Conservation (phyloP, 495 filamentous ascomycete genomes). For the Hypoxylon fuscum region DNA sequence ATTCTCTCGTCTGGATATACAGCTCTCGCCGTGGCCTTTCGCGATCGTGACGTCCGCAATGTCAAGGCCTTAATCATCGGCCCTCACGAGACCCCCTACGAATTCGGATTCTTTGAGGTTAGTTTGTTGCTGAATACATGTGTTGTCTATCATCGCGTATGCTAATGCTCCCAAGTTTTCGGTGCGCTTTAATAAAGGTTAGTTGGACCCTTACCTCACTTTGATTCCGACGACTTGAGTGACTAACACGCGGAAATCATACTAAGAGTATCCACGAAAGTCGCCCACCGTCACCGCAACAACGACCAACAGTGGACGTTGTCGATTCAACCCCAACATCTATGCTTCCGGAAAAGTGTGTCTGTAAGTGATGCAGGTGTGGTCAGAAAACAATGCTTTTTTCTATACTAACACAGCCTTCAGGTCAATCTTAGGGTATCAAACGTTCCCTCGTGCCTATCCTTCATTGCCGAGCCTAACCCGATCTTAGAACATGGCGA, state of each 20-base stretch:
- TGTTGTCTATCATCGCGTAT: neutral
- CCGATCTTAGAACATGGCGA: conserved; percentile 81
- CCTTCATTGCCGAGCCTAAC: conserved; percentile 38
- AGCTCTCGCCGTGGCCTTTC: conserved; percentile 87
- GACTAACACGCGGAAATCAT: conserved; percentile 12
- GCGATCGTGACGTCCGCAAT: conserved; percentile 86
- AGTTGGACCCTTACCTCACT: neutral
- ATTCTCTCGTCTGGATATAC: conserved; percentile 4
- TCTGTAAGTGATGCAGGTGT: conserved; percentile 64
- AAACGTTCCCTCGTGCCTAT: conserved; percentile 5
- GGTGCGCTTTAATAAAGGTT: conserved; percentile 74
- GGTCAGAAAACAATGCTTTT: neutral
- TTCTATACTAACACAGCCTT: conserved; percentile 22
- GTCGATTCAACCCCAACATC: conserved; percentile 96
- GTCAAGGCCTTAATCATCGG: conserved; percentile 91
- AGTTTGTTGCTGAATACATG: conserved; percentile 22
- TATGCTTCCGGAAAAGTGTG: conserved; percentile 92
- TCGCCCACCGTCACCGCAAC: conserved; percentile 77
- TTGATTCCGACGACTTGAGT: neutral
- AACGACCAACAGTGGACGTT: conserved; percentile 87
- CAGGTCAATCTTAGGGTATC: conserved; percentile 91
- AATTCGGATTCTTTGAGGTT: conserved; percentile 97
- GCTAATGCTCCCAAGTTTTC: conserved; percentile 62
- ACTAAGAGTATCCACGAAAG: conserved; percentile 83
- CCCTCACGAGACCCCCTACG: conserved; percentile 93